These are phyloP conservation scores for Cladosporium cucumerinum DNA, from an alignment of 2,329 filamentous ascomycete genomes.

Conservation along the genomic window DNA sequence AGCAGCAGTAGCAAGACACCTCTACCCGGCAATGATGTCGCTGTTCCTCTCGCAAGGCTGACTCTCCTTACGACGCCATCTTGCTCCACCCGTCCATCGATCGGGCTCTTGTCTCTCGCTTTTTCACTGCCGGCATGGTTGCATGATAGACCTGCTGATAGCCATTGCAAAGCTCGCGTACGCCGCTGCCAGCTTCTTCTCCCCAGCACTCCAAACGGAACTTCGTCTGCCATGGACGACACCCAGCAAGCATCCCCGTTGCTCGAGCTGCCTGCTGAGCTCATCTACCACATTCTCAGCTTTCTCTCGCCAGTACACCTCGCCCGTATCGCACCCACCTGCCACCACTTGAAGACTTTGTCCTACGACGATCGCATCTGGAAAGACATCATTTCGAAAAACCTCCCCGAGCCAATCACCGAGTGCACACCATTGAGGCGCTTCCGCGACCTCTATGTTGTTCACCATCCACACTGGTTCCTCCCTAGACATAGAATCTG, in stretches of 20 bases:
- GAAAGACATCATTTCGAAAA: constrained; percentile 65
- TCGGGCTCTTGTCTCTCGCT: constrained; percentile 2
- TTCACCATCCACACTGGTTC: constrained; percentile 82
- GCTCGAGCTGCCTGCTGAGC: constrained; percentile 65
- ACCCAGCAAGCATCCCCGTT: constrained; percentile 33
- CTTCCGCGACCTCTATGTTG: constrained; percentile 68
- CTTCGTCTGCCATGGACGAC: constrained; percentile 9
- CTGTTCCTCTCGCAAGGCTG: not conserved
- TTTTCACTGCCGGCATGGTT: not conserved
- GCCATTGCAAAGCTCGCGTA: not conserved
- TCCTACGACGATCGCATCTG: constrained; percentile 67
- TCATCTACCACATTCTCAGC: constrained; percentile 68
- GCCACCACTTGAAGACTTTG: constrained; percentile 56
- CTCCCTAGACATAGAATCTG: constrained; percentile 75
- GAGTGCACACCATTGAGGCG: constrained; percentile 57
- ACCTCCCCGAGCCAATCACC: constrained; percentile 58
- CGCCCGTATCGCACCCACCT: constrained; percentile 57
- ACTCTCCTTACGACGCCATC: constrained; percentile 10
- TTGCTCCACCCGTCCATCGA: constrained; percentile 7
- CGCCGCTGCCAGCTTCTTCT: not conserved
- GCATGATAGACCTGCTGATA: constrained; percentile 1
- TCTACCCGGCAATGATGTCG: constrained; percentile 5
- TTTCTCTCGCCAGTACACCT: constrained; percentile 66
- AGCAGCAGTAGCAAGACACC: not conserved
- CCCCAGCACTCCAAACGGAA: not conserved